Base-by-base conservation (phyloP, 495 filamentous ascomycete species). In the Tuber microsphaerosporum region DNA sequence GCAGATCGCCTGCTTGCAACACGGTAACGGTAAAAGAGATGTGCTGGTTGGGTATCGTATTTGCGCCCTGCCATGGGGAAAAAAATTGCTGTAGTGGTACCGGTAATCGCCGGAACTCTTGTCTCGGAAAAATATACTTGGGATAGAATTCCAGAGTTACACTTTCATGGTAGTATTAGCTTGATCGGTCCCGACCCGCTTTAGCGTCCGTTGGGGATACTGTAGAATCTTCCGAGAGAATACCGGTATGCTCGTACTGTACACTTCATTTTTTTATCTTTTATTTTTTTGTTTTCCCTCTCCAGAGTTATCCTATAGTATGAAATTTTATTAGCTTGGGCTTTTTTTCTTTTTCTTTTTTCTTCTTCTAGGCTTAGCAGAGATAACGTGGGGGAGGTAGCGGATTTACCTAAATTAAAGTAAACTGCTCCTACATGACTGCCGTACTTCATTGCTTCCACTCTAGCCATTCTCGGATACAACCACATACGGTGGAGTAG, bases 1-100 rank as follows among this genome's bases (percentile, higher is more conserved):
- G 31, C 56, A 65, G 56, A 65, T 65, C 56, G 56, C 34, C 56
- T 65, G 16, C 56, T 65, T 34, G 56, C 56, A 17, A 65, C 56
- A 65, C 56, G 56, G 56, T 65, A 65, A 65, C 56, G 56, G 56
- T 65, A 65, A 31, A 65, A 31, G 56, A 65, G 31, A 65, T 65
- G 31, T 8, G 31, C 26, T 65, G 31, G 56, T 31, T 34, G 51
- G 51, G 51, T 61, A 61, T 61, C n/a, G 51, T 31, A 61, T 61
- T 61, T 31, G 56, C 3, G 12, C 51, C 26, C 42, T 3, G 10
- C 10, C n/a, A 65, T 34, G 56, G 56, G 26, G 56, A 34, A 65
- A 16, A 65, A 17, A 43, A 43, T 12, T 43, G 10, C 9, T 43
- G 42, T 12, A 43, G 9, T 9, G 42, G 42, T 31, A 5, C 2